A percentile compares a stretch with the other conserved stretches of the same genome.
Evolutionary conservation across 257 asterid species (phyloP).

Genomic region (Lavandula angustifolia): DNA sequence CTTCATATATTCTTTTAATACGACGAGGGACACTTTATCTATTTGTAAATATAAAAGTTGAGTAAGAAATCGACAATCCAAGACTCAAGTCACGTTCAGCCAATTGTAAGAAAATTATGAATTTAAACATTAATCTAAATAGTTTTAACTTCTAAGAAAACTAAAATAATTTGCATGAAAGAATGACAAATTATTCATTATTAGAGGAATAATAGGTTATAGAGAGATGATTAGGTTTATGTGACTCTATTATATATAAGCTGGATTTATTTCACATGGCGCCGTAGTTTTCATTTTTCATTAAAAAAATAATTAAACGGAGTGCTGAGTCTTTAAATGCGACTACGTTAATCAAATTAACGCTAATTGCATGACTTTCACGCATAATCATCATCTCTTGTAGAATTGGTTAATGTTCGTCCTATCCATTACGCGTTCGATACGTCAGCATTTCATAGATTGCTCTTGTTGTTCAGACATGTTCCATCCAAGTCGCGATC

Average conservation of each 20-base stretch:
- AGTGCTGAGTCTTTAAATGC: too few relatives aligned
- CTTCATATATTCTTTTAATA: background rate
- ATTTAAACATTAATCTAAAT: background rate
- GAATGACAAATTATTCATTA: too few relatives aligned
- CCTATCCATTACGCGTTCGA: slow-evolving; percentile 29
- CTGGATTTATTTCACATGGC: too few relatives aligned
- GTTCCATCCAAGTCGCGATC: slow-evolving; percentile 43
- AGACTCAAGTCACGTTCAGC: slow-evolving; percentile 3
- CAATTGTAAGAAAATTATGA: background rate
- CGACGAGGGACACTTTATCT: too few relatives aligned
- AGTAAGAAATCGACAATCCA: background rate
- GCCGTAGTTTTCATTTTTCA: too few relatives aligned
- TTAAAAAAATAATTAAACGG: too few relatives aligned
- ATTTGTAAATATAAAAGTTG: background rate
- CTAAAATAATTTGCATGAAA: background rate
- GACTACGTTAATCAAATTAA: background rate
- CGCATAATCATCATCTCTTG: slow-evolving; percentile 48
- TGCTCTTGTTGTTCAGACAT: slow-evolving; percentile 32
- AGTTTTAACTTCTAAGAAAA: background rate
- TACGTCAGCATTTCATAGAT: slow-evolving; percentile 34
- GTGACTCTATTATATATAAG: background rate
- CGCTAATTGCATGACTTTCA: slow-evolving; percentile 25
- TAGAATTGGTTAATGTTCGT: slow-evolving; percentile 38
- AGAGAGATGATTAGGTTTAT: too few relatives aligned
- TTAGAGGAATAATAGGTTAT: too few relatives aligned